phyloP scores from a whole-genome alignment of 805 yeast genomes.

The Pichia phayaonensis region DNA sequence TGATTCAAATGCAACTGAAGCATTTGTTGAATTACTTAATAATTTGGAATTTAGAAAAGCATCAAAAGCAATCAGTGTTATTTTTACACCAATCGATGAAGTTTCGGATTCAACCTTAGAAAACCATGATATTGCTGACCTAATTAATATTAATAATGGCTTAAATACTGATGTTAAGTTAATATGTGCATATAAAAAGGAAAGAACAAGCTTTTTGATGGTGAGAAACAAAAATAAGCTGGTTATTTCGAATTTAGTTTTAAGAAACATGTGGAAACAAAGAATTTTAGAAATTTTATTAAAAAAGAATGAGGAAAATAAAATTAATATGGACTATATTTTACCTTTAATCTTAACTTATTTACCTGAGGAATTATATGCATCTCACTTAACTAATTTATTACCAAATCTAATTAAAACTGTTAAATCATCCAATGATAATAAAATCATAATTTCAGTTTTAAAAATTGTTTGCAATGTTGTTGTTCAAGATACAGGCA shows the following conservation, averaged over 20 bases:
- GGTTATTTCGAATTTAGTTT: slow-evolving; percentile 44
- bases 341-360: slow-evolving; percentile 70
- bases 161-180: neutral
- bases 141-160: neutral
- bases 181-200: slow-evolving; percentile 3
- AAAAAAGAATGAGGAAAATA: slow-evolving; percentile 27
- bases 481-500: slow-evolving; percentile 2
- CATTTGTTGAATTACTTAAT: slow-evolving; percentile 3
- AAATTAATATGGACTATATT: slow-evolving; percentile 39
- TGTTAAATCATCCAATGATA: slow-evolving; percentile 4
- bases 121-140: neutral
- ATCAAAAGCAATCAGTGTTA: slow-evolving; percentile 5
- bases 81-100: slow-evolving; percentile 10
- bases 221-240: slow-evolving; percentile 14
- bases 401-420: slow-evolving; percentile 9
- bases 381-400: slow-evolving; percentile 4
- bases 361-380: slow-evolving; percentile 22
- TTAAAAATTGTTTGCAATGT: slow-evolving; percentile 8
- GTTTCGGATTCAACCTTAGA: neutral
- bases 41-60: neutral
- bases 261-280: slow-evolving; percentile 72
- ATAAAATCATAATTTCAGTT: slow-evolving; percentile 1
- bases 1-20: slow-evolving; percentile 5
- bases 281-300: slow-evolving; percentile 58
- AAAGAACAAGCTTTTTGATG: slow-evolving; percentile 1